These are phyloP conservation scores for Colletotrichum salicis DNA, from an alignment of 2,329 filamentous ascomycete species.

Conservation along the genomic window DNA sequence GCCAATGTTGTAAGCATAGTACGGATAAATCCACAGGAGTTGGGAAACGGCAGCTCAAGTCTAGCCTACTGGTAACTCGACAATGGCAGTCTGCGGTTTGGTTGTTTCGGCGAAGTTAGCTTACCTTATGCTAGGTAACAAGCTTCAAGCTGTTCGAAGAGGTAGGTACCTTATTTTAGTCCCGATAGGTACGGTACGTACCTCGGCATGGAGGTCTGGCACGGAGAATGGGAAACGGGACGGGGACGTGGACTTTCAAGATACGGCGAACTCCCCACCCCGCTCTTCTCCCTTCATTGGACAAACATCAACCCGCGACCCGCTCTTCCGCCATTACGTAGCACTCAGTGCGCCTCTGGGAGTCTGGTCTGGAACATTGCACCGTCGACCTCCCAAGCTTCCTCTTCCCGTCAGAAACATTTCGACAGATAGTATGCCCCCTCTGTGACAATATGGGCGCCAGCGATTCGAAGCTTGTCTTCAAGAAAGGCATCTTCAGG, in stretches of 20 bases:
- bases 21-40: not conserved
- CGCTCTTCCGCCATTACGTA: constrained; percentile 33
- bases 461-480: constrained; percentile 97
- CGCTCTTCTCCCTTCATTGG: constrained; percentile 28
- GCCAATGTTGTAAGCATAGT: not conserved
- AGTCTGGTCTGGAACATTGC: constrained; percentile 26
- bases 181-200: constrained; percentile 13
- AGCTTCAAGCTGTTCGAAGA: not conserved
- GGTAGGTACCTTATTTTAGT: not conserved
- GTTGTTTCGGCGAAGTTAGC: not conserved
- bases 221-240: not conserved
- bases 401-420: constrained; percentile 22
- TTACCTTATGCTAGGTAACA: not conserved
- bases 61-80: not conserved
- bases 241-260: constrained; percentile 6
- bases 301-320: not conserved
- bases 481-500: constrained; percentile 98
- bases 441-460: constrained; percentile 77
- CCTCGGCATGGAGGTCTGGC: constrained; percentile 1
- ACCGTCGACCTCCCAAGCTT: constrained; percentile 27
- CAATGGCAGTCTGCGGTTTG: not conserved
- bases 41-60: not conserved
- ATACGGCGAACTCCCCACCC: constrained; percentile 17
- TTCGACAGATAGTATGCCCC: constrained; percentile 30
- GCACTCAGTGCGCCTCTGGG: constrained; percentile 24